phyloP scores from a whole-genome alignment of 202 grass and related monocot species.

The Schoenoplectus tabernaemontani region DNA sequence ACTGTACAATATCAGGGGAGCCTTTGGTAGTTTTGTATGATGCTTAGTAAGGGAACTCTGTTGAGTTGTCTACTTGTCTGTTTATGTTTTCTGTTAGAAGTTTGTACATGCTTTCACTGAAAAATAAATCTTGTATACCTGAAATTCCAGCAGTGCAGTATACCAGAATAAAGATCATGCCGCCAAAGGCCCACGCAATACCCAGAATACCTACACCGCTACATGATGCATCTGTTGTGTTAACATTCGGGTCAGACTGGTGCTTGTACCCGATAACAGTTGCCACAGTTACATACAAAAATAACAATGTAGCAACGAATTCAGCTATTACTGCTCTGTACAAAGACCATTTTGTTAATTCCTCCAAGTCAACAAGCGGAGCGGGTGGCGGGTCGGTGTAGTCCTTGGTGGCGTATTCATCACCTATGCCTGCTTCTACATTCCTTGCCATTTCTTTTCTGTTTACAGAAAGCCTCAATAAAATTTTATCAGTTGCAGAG shows the following conservation, averaged over 20 bases:
- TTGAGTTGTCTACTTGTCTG: neutral
- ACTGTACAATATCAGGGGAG: too few relatives aligned
- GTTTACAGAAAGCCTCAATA: neutral
- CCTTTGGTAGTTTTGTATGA: too few relatives aligned
- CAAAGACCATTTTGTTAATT: constrained; percentile 84
- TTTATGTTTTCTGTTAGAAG: neutral
- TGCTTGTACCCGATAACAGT: constrained; percentile 94
- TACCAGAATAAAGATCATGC: constrained; percentile 96
- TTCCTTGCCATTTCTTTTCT: constrained; percentile 50
- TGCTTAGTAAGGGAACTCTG: too few relatives aligned
- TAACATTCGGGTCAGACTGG: constrained; percentile 41
- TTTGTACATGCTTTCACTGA: neutral
- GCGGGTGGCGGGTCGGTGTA: constrained; percentile 71
- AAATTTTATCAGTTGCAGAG: neutral
- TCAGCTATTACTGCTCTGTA: constrained; percentile 84
- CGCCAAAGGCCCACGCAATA: constrained; percentile 92
- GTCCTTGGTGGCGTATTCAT: constrained; percentile 54
- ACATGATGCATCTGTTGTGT: constrained; percentile 44
- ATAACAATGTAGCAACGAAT: constrained; percentile 83
- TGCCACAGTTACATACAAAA: constrained; percentile 89
- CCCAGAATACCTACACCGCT: constrained; percentile 74
- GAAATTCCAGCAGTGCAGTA: constrained; percentile 94
- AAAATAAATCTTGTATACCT: constrained; percentile 7
- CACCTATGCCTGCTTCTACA: constrained; percentile 42
- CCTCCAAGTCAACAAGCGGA: constrained; percentile 54